Conservation (phyloP, 208 protist genomes). For the Spironucleus salmonicida region DNA sequence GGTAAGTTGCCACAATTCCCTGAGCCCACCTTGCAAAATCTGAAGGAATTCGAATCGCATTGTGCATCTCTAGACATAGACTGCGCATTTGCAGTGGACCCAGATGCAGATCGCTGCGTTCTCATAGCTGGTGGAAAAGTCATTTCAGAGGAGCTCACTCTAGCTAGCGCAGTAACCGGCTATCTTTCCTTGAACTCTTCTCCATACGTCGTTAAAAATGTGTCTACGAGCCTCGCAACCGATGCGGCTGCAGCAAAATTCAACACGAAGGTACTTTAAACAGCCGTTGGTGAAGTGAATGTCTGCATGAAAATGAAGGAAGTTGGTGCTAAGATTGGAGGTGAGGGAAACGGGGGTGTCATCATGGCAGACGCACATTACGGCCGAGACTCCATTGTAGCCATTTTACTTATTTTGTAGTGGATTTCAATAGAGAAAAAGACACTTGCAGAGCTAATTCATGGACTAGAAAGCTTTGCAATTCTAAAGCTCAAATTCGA, state of each 20-base stretch:
- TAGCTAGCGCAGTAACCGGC: no score
- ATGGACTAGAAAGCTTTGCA: no score
- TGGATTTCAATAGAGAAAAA: conserved; percentile 31
- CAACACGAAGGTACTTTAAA: conserved; percentile 34
- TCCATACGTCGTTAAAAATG: conserved; percentile 55
- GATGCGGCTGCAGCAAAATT: conserved; percentile 48
- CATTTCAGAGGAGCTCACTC: conserved; percentile 53
- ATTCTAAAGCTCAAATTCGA: no score
- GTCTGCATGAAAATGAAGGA: conserved; percentile 52
- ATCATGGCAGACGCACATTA: conserved; percentile 57
- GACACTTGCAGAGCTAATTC: conserved; percentile 46
- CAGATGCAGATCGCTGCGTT: conserved; percentile 56
- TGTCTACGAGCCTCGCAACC: conserved; percentile 46
- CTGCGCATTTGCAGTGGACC: conserved; percentile 55
- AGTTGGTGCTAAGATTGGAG: conserved; percentile 47
- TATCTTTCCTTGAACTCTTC: no score
- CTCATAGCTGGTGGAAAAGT: conserved; percentile 48
- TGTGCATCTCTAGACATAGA: conserved; percentile 34
- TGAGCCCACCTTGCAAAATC: conserved; percentile 52
- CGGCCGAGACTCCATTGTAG: conserved; percentile 54
- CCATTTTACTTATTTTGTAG: conserved; percentile 43
- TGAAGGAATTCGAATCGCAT: conserved; percentile 47
- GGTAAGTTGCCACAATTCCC: conserved; percentile 53
- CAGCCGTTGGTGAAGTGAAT: conserved; percentile 54
- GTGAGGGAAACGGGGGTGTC: conserved; percentile 59